Percentiles rank a stretch among this genome's conserved stretches.
Conservation (phyloP, 2,329 filamentous ascomycete species). For the Xylogone sp. region DNA sequence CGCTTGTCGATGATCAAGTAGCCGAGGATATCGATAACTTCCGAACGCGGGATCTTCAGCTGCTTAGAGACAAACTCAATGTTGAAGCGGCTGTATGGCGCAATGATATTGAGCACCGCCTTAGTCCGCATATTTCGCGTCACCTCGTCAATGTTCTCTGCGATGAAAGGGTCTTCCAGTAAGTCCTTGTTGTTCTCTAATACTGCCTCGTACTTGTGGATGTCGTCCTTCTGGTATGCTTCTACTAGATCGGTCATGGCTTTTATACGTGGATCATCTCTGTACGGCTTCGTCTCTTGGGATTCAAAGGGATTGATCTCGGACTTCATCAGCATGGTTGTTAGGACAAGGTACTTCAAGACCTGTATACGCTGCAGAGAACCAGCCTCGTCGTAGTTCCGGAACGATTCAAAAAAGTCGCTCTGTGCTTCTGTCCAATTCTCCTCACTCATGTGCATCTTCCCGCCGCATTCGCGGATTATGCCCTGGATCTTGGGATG, state of each 20-base stretch:
- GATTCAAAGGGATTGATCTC: conserved; percentile 99
- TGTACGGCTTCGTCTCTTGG: conserved; percentile 98
- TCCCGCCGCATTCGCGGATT: conserved; percentile 96
- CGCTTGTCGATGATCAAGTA: conserved; percentile 90
- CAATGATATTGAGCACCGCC: conserved; percentile 87
- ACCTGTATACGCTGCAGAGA: conserved; percentile 96
- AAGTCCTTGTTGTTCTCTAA: conserved; percentile 86
- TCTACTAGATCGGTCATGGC: conserved; percentile 98
- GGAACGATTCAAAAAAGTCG: conserved; percentile 98
- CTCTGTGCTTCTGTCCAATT: conserved; percentile 97
- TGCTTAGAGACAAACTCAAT: conserved; percentile 83
- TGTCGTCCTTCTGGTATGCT: conserved; percentile 92
- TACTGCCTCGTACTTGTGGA: conserved; percentile 85
- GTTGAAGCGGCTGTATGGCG: conserved; percentile 90
- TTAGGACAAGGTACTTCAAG: conserved; percentile 91
- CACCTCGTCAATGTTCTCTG: conserved; percentile 98
- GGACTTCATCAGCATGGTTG: conserved; percentile 97
- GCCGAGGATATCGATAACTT: conserved; percentile 93
- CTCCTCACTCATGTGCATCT: conserved; percentile 99
- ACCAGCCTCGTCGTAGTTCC: conserved; percentile 97
- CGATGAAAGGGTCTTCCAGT: conserved; percentile 89
- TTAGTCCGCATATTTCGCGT: conserved; percentile 98
- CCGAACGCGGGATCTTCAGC: conserved; percentile 77
- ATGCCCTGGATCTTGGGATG: conserved; percentile 99
- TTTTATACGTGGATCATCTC: conserved; percentile 88